phyloP scores from a whole-genome alignment of 305 asterid genomes.

The Fraxinus ornus region DNA sequence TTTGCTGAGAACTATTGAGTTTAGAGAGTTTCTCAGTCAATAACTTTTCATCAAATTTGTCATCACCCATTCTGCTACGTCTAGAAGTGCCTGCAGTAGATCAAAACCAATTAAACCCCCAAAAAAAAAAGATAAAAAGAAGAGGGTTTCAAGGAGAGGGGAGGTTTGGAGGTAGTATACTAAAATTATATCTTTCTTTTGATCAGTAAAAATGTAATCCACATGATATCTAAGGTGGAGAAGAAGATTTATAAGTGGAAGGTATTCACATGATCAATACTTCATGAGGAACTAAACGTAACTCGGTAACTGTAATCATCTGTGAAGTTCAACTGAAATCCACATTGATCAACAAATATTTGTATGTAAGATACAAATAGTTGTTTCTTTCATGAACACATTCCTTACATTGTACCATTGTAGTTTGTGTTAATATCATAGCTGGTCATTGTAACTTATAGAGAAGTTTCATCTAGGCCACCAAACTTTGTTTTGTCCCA shows the following conservation, averaged over 20 bases:
- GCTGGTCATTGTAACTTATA: not conserved
- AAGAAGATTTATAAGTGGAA: not conserved
- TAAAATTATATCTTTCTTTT: not conserved
- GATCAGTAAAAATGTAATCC: not conserved
- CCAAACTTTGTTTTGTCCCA: not conserved
- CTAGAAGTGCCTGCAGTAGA: constrained; percentile 30
- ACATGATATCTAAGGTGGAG: not conserved
- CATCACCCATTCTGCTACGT: constrained; percentile 56
- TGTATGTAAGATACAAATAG: not conserved
- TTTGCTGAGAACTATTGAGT: constrained; percentile 83
- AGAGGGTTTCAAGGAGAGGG: not conserved
- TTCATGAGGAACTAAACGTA: not conserved
- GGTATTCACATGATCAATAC: not conserved
- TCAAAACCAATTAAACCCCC: not conserved
- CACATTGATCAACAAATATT: not conserved
- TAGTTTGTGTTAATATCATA: not conserved
- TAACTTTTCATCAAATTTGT: constrained; percentile 46
- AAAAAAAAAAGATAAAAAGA: not conserved
- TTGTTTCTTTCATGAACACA: not conserved
- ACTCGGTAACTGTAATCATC: not conserved
- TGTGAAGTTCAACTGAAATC: not conserved
- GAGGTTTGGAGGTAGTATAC: not conserved
- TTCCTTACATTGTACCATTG: not conserved
- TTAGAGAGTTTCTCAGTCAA: constrained; percentile 76
- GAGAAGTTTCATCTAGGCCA: not conserved